Percentiles rank a stretch among this genome's conserved stretches.
Evolutionary conservation across 768 basidiomycete genomes (phyloP).

Genomic region (Stropharia rugosoannulata): DNA sequence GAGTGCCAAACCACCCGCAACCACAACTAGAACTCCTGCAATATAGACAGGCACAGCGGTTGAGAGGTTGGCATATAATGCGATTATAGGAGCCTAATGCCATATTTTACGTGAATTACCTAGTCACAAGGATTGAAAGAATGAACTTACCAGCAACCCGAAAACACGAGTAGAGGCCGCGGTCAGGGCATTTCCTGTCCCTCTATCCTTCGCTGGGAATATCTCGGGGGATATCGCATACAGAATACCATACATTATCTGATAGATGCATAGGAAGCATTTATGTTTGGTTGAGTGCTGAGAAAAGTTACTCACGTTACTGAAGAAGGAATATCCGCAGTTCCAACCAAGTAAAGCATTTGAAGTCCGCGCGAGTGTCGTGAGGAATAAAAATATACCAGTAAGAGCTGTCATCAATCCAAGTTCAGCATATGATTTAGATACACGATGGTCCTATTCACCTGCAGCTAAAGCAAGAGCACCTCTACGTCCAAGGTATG

Average conservation of each 20-base stretch:
- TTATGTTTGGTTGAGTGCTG: background rate
- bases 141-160: constrained; percentile 60
- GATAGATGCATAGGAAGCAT: background rate
- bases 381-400: constrained; percentile 69
- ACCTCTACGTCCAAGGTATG: constrained; percentile 61
- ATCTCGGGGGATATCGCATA: constrained; percentile 69
- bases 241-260: constrained; percentile 76
- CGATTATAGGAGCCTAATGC: constrained; percentile 66
- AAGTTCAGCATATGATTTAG: constrained; percentile 1
- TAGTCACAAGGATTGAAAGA: background rate
- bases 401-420: constrained; percentile 62
- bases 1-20: constrained; percentile 57
- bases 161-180: constrained; percentile 63
- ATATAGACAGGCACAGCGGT: constrained; percentile 75
- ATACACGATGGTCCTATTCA: constrained; percentile 29
- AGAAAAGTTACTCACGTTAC: constrained; percentile 42
- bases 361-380: constrained; percentile 68
- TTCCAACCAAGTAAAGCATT: constrained; percentile 75
- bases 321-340: constrained; percentile 64
- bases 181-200: constrained; percentile 68
- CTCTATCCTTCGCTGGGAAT: constrained; percentile 70
- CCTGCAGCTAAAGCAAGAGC: constrained; percentile 66
- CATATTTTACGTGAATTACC: background rate
- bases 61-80: constrained; percentile 61
- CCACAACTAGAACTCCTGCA: constrained; percentile 61